Evolutionary conservation across 805 yeast genomes (phyloP).

Genomic region (Naumovozyma baii): DNA sequence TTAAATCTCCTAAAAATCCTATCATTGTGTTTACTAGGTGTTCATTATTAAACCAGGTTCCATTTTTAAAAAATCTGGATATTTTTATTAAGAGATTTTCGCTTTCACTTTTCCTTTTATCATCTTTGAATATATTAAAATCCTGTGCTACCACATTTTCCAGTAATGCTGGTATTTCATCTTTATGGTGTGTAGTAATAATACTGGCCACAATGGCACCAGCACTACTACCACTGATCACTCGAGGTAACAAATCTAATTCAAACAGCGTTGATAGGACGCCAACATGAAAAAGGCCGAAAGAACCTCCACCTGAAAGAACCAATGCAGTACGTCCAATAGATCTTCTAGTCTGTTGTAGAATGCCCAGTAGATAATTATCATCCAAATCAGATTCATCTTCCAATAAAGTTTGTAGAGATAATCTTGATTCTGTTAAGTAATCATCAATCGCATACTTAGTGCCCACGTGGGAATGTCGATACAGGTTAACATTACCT

Average conservation of each 20-base stretch:
- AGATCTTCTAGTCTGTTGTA: constrained; percentile 77
- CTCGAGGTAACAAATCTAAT: constrained; percentile 65
- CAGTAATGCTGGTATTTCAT: constrained; percentile 53
- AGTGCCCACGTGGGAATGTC: constrained; percentile 77
- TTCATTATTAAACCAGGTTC: constrained; percentile 76
- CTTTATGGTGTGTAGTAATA: constrained; percentile 71
- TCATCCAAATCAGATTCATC: constrained; percentile 45
- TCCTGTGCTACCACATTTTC: constrained; percentile 33
- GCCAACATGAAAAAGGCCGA: constrained; percentile 86
- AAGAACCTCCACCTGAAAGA: constrained; percentile 87
- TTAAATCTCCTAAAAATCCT: constrained; percentile 72
- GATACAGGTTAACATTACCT: constrained; percentile 68
- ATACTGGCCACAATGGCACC: constrained; percentile 90
- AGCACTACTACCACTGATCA: constrained; percentile 87
- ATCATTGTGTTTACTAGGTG: constrained; percentile 65
- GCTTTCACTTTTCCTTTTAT: constrained; percentile 38
- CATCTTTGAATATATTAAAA: constrained; percentile 49
- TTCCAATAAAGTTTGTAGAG: constrained; percentile 23
- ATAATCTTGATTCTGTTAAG: constrained; percentile 57
- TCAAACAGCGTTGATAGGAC: constrained; percentile 71
- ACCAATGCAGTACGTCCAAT: constrained; percentile 90
- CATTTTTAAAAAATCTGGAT: constrained; percentile 60
- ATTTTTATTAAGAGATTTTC: constrained; percentile 43
- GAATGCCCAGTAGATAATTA: constrained; percentile 58
- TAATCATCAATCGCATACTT: constrained; percentile 74